Evolutionary conservation across 2,329 filamentous ascomycete genomes (phyloP).

Genomic region (Paecilomyces niveus): DNA sequence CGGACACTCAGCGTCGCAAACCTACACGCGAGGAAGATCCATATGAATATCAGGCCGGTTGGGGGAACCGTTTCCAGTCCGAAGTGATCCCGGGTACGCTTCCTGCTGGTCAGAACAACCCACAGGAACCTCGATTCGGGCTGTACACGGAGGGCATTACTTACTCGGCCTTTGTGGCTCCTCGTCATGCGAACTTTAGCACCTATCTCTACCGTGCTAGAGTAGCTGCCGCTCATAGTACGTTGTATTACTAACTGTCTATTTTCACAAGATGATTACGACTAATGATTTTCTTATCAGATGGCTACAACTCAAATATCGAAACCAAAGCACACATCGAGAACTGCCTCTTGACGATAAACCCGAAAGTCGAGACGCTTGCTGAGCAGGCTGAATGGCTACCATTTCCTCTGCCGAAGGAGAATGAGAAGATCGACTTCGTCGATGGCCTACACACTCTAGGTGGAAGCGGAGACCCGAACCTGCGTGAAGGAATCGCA

Average conservation of each 20-base stretch:
- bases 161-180: conserved; percentile 20
- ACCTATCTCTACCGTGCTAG: conserved; percentile 22
- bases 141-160: conserved; percentile 24
- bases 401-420: conserved; percentile 44
- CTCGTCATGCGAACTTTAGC: conserved; percentile 19
- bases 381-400: conserved; percentile 51
- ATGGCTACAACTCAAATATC: conserved; percentile 35
- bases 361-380: conserved; percentile 45
- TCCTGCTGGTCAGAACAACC: conserved; percentile 25
- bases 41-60: conserved; percentile 22
- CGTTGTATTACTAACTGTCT: background rate
- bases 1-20: conserved; percentile 20
- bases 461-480: conserved; percentile 48
- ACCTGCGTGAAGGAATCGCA: conserved; percentile 45
- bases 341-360: conserved; percentile 26
- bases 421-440: conserved; percentile 45
- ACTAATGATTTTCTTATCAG: conserved; percentile 4
- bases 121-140: conserved; percentile 23
- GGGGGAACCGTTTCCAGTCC: conserved; percentile 23
- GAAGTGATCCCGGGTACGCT: conserved; percentile 26
- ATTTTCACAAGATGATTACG: background rate
- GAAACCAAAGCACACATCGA: conserved; percentile 22
- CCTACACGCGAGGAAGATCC: conserved; percentile 22
- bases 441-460: conserved; percentile 48
- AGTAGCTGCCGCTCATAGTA: conserved; percentile 20